Percentiles rank a stretch among this genome's conserved stretches.
These are phyloP conservation scores for Mortierella sp. DNA, from an alignment of 371 early-diverging fungal species.

Conservation along the genomic window DNA sequence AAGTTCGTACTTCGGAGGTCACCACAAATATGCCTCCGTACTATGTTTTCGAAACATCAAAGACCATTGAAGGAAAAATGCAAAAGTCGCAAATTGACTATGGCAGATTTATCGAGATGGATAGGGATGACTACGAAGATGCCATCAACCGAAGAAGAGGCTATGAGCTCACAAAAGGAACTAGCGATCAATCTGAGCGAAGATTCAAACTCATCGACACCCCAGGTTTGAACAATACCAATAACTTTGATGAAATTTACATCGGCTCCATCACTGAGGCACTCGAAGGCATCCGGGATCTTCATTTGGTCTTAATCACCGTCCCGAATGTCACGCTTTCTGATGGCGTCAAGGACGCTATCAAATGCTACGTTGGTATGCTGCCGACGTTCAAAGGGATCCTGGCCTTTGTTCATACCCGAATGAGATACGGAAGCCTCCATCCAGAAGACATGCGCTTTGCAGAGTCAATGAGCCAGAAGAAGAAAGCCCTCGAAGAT, in stretches of 20 bases:
- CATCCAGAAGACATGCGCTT: conserved; percentile 5
- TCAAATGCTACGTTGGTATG: conserved; percentile 11
- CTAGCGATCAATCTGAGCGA: too few species aligned
- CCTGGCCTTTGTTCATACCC: conserved; percentile 20
- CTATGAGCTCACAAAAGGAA: too few species aligned
- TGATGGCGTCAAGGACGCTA: background rate
- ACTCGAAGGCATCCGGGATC: background rate
- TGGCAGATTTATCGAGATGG: background rate
- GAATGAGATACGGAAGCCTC: background rate
- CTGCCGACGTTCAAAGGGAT: conserved; percentile 15
- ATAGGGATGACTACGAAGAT: conserved; percentile 11
- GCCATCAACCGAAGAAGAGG: conserved; percentile 4
- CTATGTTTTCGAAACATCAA: background rate
- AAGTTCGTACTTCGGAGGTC: background rate
- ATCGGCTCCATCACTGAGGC: conserved; percentile 2
- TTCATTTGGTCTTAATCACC: conserved; percentile 13
- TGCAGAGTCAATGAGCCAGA: conserved; percentile 2
- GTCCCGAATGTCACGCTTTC: conserved; percentile 1
- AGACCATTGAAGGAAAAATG: too few species aligned
- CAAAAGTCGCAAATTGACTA: too few species aligned
- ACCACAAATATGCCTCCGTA: background rate
- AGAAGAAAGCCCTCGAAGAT: background rate
- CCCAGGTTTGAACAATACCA: conserved; percentile 21
- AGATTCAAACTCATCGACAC: conserved; percentile 18
- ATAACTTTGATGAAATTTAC: conserved; percentile 14